Evolutionary conservation across 1,139 yeast genomes (phyloP).

Genomic region (Yamadazyma taylorii): DNA sequence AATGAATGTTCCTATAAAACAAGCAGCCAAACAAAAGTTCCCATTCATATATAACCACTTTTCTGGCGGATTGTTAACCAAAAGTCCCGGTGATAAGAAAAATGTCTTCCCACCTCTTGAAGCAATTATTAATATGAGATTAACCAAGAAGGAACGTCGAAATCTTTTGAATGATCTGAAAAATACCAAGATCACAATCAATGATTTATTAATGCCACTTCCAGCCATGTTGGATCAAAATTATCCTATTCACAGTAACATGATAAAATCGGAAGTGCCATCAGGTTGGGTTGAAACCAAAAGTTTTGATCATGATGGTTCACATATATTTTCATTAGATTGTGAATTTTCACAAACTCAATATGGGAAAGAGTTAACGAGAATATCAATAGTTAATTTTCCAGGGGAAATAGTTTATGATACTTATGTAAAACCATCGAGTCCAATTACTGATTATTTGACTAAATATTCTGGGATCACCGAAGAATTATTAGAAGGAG

Average conservation of each 20-base stretch:
- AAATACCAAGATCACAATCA: conserved; percentile 43
- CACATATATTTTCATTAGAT: conserved; percentile 76
- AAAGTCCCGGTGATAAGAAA: conserved; percentile 64
- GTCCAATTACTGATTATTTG: conserved; percentile 71
- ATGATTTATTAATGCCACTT: conserved; percentile 51
- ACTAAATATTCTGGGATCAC: conserved; percentile 90
- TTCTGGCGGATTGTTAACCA: conserved; percentile 40
- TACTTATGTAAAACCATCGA: conserved; percentile 73
- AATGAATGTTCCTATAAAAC: conserved; percentile 1
- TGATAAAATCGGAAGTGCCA: conserved; percentile 12
- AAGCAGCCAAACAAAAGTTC: conserved; percentile 6
- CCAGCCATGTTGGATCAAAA: conserved; percentile 47
- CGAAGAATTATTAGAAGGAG: conserved; percentile 57
- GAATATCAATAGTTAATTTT: conserved; percentile 74
- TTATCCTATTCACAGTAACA: conserved; percentile 56
- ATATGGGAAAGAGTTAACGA: conserved; percentile 64
- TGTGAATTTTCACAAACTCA: conserved; percentile 87
- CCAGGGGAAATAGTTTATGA: conserved; percentile 63
- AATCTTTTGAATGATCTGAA: conserved; percentile 32
- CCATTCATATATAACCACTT: conserved; percentile 25
- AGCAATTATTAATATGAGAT: conserved; percentile 55
- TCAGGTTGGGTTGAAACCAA: conserved; percentile 60
- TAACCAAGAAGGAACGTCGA: conserved; percentile 55
- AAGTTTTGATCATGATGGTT: conserved; percentile 50
- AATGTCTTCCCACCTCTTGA: conserved; percentile 55